Evolutionary conservation across 2,329 filamentous ascomycete genomes (phyloP).

Genomic region (Colletotrichum sp.): DNA sequence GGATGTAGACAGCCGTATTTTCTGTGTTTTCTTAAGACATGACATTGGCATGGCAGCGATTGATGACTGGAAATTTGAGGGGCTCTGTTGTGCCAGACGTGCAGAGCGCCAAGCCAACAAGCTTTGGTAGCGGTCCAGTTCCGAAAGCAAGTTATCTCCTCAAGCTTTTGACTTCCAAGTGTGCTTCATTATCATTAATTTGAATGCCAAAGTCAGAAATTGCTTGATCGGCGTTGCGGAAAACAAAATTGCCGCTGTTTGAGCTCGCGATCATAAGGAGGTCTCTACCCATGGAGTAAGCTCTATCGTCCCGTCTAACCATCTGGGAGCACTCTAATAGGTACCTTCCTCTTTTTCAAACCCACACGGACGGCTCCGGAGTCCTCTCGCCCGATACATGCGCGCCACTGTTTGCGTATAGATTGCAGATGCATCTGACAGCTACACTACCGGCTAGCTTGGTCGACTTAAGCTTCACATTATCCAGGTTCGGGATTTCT

Average conservation of each 20-base stretch:
- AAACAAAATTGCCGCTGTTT: not conserved
- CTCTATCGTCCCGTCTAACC: not conserved
- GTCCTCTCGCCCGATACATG: not conserved
- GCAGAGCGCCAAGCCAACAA: not conserved
- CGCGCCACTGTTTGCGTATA: not conserved
- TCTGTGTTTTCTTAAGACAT: not conserved
- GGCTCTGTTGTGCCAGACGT: not conserved
- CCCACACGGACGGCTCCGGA: not conserved
- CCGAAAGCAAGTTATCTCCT: not conserved
- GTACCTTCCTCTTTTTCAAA: not conserved
- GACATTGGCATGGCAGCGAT: not conserved
- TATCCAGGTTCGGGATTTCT: not conserved
- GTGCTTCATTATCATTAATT: not conserved
- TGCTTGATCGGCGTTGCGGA: rapidly evolving
- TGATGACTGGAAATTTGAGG: not conserved
- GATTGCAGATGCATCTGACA: not conserved
- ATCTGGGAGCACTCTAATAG: not conserved
- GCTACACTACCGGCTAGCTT: not conserved
- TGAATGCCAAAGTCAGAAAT: not conserved
- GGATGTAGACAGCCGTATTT: not conserved
- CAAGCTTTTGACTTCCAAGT: not conserved
- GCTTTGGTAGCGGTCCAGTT: not conserved
- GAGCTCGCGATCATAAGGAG: not conserved
- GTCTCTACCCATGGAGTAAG: not conserved
- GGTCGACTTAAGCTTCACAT: not conserved